Evolutionary conservation across 1,139 yeast genomes (phyloP), one percentile per base, ranked within the genome.

Genomic region (Debaryomycetaceae sp.): DNA sequence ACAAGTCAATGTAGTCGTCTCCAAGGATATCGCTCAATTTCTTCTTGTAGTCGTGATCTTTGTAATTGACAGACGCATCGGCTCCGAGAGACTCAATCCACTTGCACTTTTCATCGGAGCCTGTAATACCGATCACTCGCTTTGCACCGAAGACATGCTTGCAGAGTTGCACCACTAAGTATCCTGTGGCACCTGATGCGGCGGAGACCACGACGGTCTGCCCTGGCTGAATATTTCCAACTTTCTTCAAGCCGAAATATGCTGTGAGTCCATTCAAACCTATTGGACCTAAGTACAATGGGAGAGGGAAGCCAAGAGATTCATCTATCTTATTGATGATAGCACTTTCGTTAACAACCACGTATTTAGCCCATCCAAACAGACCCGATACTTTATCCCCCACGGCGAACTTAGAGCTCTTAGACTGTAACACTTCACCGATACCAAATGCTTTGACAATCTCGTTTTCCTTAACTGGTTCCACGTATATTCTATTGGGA

Each of bases 111-210:
- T 72, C 84, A 13, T 65, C 68, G 17, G 83, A 76, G 47, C 89
- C 87, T 20, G 87, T 81, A 53, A 83, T 74, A 44, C 85, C 89
- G 58, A 83, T 71, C 34, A 84, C 84, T 51, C 71, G 76, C 43
- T 69, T 63, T 34, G 83, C 83, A 40, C 78, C 78, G 54, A 76
- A 67, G 11, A 79, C 58, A 44, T 76, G 66, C 49, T 80, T 71
- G 40, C 87, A 84, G 27, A 83, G 56, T 60, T 83, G 88, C 36
- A 81, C 78, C 34, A 72, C 81, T 45, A 75, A 63, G n/a, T 81
- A 71, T 27, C 90, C 89, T 34, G 84, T 83, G 24, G 87, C 87
- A 49, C 90, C 77, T 6, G 86, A 78, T 23, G 89, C 89, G 46
- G 87, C 88, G 24, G 85, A 78, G 34, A 83, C 70, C 40, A 81